Evolutionary conservation across 202 grass and related monocot genomes (phyloP).

Genomic region (Zoysia matrella): DNA sequence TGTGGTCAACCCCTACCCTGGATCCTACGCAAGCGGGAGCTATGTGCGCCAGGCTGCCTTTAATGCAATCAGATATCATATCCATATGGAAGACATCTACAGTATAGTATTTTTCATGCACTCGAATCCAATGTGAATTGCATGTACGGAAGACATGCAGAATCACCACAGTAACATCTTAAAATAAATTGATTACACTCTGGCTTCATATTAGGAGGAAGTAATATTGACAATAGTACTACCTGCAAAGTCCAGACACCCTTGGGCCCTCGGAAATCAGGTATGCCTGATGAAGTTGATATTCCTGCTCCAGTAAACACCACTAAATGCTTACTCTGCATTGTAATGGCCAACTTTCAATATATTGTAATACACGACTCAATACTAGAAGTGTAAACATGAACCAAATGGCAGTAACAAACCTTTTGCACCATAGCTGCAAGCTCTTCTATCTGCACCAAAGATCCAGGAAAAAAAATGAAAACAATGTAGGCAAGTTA

Average conservation of each 20-base stretch:
- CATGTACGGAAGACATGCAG: constrained; percentile 5
- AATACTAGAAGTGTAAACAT: constrained; percentile 15
- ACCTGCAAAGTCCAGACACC: constrained; percentile 99
- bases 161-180: constrained; percentile 5
- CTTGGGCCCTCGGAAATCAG: constrained; percentile 95
- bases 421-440: constrained; percentile 84
- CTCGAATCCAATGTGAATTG: not conserved
- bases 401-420: constrained; percentile 11
- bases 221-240: constrained; percentile 21
- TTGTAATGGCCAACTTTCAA: constrained; percentile 24
- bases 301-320: constrained; percentile 96
- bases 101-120: constrained; percentile 8
- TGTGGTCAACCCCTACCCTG: no score
- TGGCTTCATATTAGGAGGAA: constrained; percentile 2
- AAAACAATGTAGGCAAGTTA: constrained; percentile 24
- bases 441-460: constrained; percentile 90
- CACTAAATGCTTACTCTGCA: constrained; percentile 98
- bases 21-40: no score
- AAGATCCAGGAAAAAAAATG: constrained; percentile 28
- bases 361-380: constrained; percentile 22
- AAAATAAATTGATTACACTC: constrained; percentile 34
- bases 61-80: not conserved
- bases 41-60: no score
- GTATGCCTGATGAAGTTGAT: constrained; percentile 97
- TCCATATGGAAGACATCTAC: not conserved